Conservation (phyloP, 352 stramenopile genomes). For the Pythium utonaiense region DNA sequence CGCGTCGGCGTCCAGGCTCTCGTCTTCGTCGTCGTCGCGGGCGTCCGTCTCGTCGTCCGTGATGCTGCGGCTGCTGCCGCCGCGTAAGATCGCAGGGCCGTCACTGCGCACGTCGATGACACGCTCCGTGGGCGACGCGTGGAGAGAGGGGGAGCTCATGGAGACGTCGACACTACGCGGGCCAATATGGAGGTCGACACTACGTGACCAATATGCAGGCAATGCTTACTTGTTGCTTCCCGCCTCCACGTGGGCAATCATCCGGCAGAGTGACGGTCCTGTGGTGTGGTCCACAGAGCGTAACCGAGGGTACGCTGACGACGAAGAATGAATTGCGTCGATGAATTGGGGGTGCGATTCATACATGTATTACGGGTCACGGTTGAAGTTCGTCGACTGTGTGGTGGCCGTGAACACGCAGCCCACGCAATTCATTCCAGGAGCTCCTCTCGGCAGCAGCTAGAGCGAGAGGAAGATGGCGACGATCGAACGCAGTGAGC, state of each 20-base stretch:
- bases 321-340: no score
- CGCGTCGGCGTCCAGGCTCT: slow-evolving; percentile 12
- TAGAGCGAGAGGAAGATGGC: background rate
- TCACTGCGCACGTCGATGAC: slow-evolving; percentile 23
- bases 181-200: no score
- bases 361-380: background rate
- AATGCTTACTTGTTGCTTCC: background rate
- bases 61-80: background rate
- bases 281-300: background rate
- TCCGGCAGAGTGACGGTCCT: background rate
- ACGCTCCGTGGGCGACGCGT: background rate
- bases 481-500: background rate
- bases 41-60: background rate
- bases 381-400: slow-evolving; percentile 5
- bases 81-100: slow-evolving; percentile 16
- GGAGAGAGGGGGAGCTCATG: slow-evolving; percentile 11
- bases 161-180: background rate
- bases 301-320: background rate
- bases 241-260: background rate
- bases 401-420: slow-evolving; percentile 1
- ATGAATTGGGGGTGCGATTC: slow-evolving; percentile 3
- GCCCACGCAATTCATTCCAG: background rate
- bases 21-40: slow-evolving; percentile 1
- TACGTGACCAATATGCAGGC: background rate
- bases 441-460: no score